A percentile compares a stretch with the other conserved stretches of the same genome.
These are phyloP conservation scores for Lophiotrema nucula DNA, from an alignment of 495 filamentous ascomycete species.

Conservation along the genomic window DNA sequence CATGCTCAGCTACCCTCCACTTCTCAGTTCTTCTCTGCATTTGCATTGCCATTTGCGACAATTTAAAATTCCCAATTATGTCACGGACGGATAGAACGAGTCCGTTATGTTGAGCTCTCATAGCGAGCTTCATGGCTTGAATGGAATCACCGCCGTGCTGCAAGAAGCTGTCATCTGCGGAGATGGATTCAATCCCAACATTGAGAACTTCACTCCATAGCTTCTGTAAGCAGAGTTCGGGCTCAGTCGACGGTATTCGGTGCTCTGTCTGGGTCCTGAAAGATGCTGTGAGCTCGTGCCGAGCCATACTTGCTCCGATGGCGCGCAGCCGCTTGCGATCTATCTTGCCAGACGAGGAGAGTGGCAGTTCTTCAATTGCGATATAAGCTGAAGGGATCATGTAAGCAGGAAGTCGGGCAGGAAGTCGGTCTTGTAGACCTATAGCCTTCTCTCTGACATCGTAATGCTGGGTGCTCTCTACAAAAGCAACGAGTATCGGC, in stretches of 20 bases:
- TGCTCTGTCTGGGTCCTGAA: slow-evolving; percentile 38
- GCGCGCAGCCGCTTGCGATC: slow-evolving; percentile 11
- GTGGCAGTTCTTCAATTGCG: slow-evolving; percentile 5
- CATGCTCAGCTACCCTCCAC: not conserved
- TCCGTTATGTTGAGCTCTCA: slow-evolving; percentile 2
- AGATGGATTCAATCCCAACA: not conserved
- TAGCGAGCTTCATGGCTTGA: slow-evolving; percentile 20
- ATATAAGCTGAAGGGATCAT: slow-evolving; percentile 21
- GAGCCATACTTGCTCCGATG: slow-evolving; percentile 44
- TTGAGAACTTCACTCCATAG: slow-evolving; percentile 15
- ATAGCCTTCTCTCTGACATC: not conserved
- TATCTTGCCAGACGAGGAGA: slow-evolving; percentile 20
- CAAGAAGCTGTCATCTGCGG: slow-evolving; percentile 10
- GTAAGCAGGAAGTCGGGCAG: slow-evolving; percentile 14
- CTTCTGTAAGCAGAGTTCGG: slow-evolving; percentile 9
- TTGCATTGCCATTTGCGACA: slow-evolving; percentile 48
- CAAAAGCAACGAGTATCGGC: slow-evolving; percentile 6
- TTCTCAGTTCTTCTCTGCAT: not conserved
- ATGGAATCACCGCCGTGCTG: slow-evolving; percentile 28
- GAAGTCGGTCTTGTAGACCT: not conserved
- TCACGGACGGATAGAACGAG: slow-evolving; percentile 44
- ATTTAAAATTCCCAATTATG: slow-evolving; percentile 48
- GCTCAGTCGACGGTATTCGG: slow-evolving; percentile 15
- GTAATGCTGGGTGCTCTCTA: not conserved
- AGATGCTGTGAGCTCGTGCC: slow-evolving; percentile 45